Evolutionary conservation across 1,139 yeast species (phyloP), one percentile per base, ranked within the genome.

Genomic region (Debaryomycetaceae sp.): DNA sequence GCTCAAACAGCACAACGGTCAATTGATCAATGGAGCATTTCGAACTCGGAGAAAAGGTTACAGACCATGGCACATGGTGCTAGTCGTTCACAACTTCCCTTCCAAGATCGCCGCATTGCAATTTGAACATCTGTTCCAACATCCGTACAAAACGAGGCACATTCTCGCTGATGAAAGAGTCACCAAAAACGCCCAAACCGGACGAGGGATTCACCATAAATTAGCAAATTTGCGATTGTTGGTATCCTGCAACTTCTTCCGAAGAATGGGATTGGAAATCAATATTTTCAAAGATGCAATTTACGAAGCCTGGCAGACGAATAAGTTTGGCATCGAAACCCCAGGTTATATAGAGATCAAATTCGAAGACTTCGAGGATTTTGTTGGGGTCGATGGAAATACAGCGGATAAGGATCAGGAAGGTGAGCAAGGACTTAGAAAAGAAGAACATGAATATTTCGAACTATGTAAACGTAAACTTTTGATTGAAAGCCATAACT

Each of bases 101-200:
- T 79, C 82, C n/a, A 79, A 78, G 49, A 72, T 83, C 3, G 65
- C 83, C 5, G 95, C 95, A 0, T 63, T 87, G 44, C 91, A 85
- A 59, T 81, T 81, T 57, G 84, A 83, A 54, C 88, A 84, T 61
- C 91, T 95, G 1, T 82, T 87, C 79, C 95, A 87, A 54, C 93
- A 87, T 59, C 72, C 85, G 0, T 71, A 81, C 49, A 74, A 69
- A 42, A 83, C 95, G 0, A 68, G 90, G 38, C 88, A 80, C 56
- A 81, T 86, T 4, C 54, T 63, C 1, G 53, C 52, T 0, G 63
- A 60, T 1, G 48, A 50, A 13, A 50, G 67, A 42, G 51, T 75
- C 7, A 60, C 66, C 39, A 53, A 51, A 41, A 50, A 41, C 57
- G 31, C 64, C 62, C 47, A 58, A 60, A 37, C 63, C 29, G 73